A percentile compares a stretch with the other conserved stretches of the same genome.
These are phyloP conservation scores for Xylariaceae sp. DNA, from an alignment of 2,329 filamentous ascomycete genomes.

Conservation along the genomic window DNA sequence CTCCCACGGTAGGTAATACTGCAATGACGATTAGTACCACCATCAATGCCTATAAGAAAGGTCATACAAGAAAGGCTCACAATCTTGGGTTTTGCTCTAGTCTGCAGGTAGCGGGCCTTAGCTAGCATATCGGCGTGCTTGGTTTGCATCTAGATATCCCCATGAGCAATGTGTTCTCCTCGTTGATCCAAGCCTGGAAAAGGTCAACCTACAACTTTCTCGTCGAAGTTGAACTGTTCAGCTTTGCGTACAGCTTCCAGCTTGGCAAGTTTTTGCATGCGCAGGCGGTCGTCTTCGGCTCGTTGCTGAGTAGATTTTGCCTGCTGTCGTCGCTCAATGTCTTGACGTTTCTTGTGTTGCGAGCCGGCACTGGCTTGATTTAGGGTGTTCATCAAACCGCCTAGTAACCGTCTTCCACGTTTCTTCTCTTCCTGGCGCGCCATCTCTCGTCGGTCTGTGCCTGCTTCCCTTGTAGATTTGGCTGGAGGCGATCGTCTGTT, in stretches of 20 bases:
- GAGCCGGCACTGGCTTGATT: slow-evolving; percentile 71
- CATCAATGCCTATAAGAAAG: neutral
- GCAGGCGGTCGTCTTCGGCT: slow-evolving; percentile 72
- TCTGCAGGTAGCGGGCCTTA: slow-evolving; percentile 75
- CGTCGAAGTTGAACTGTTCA: slow-evolving; percentile 78
- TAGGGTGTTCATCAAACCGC: slow-evolving; percentile 78
- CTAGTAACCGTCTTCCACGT: slow-evolving; percentile 85
- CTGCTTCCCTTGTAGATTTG: slow-evolving; percentile 23
- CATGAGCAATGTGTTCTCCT: slow-evolving; percentile 35
- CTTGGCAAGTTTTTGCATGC: slow-evolving; percentile 69
- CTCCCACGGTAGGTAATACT: slow-evolving; percentile 91
- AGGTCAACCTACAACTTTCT: slow-evolving; percentile 69
- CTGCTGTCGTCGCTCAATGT: slow-evolving; percentile 83
- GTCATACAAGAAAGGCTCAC: slow-evolving; percentile 57
- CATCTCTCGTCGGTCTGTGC: slow-evolving; percentile 48
- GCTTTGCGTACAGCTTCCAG: slow-evolving; percentile 65
- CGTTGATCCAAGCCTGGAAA: neutral
- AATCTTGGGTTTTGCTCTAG: slow-evolving; percentile 73
- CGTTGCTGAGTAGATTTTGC: slow-evolving; percentile 77
- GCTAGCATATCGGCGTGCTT: slow-evolving; percentile 76
- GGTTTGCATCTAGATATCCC: slow-evolving; percentile 67
- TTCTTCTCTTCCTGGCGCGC: slow-evolving; percentile 75
- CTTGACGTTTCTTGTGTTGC: slow-evolving; percentile 73
- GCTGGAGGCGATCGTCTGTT: slow-evolving; percentile 22
- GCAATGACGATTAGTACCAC: slow-evolving; percentile 8